Percentiles rank a stretch among this genome's conserved stretches.
Evolutionary conservation across 1,284 basidiomycete species (phyloP).

Genomic region (Lentinula novae-zelandiae): DNA sequence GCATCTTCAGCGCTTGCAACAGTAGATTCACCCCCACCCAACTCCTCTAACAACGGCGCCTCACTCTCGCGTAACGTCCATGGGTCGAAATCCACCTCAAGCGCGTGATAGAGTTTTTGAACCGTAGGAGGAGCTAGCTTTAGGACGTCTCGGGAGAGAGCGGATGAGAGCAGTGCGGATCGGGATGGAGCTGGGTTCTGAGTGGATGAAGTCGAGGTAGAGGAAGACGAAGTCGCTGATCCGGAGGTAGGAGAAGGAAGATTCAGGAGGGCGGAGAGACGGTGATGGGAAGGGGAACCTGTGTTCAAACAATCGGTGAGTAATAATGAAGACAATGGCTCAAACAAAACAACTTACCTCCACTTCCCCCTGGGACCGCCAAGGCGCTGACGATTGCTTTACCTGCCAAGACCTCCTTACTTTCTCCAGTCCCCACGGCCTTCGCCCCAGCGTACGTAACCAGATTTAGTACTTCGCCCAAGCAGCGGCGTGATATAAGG

Average conservation of each 20-base stretch:
- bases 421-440: conserved; percentile 46
- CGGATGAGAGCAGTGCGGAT: conserved; percentile 83
- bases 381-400: conserved; percentile 93
- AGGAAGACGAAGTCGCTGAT: neutral
- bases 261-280: conserved; percentile 86
- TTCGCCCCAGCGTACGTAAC: conserved; percentile 59
- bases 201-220: neutral
- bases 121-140: conserved; percentile 77
- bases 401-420: conserved; percentile 80
- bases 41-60: conserved; percentile 74
- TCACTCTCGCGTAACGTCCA: conserved; percentile 83
- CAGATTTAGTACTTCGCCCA: conserved; percentile 86
- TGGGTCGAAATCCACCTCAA: conserved; percentile 96
- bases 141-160: conserved; percentile 82
- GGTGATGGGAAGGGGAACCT: conserved; percentile 15
- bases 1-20: neutral
- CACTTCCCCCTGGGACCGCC: conserved; percentile 82
- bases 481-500: conserved; percentile 95
- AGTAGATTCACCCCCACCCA: conserved; percentile 33
- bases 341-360: neutral
- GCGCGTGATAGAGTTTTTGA: conserved; percentile 83
- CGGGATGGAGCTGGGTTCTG: conserved; percentile 56
- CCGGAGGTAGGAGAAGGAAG: conserved; percentile 37
- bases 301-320: neutral
- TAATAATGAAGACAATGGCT: too few relatives aligned